phyloP scores from a whole-genome alignment of 2,329 filamentous ascomycete genomes.

The Achaetomium macrosporum region DNA sequence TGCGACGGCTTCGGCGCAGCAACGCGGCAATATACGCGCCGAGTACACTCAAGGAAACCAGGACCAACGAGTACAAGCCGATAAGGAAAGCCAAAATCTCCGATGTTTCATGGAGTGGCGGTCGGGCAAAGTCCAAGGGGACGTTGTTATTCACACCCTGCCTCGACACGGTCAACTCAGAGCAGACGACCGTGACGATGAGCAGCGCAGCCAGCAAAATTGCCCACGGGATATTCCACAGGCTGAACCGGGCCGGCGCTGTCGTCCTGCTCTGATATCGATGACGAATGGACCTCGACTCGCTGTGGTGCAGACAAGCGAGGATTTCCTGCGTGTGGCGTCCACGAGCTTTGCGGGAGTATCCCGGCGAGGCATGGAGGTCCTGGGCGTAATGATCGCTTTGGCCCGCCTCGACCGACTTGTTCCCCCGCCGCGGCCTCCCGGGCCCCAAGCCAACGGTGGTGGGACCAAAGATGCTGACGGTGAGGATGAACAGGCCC shows the following conservation, averaged over 20 bases:
- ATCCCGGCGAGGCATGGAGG: slow-evolving; percentile 12
- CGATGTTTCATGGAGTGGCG: slow-evolving; percentile 23
- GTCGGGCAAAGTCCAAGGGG: slow-evolving; percentile 22
- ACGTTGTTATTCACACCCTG: slow-evolving; percentile 21
- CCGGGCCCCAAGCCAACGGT: slow-evolving; percentile 8
- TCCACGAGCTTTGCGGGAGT: slow-evolving; percentile 17
- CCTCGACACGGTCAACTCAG: slow-evolving; percentile 22
- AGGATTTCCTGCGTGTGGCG: slow-evolving; percentile 24
- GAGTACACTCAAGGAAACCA: slow-evolving; percentile 20
- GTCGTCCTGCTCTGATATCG: slow-evolving; percentile 18
- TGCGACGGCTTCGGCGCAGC: slow-evolving; percentile 3
- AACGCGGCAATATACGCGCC: slow-evolving; percentile 11
- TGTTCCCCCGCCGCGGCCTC: not conserved
- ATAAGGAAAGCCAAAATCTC: slow-evolving; percentile 23
- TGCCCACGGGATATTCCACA: slow-evolving; percentile 24
- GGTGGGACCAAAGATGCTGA: slow-evolving; percentile 18
- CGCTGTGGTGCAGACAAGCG: slow-evolving; percentile 19
- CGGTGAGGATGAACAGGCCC: slow-evolving; percentile 17
- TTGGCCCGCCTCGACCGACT: slow-evolving; percentile 14
- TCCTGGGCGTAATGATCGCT: slow-evolving; percentile 7
- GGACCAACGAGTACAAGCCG: slow-evolving; percentile 21
- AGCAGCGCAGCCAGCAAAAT: slow-evolving; percentile 20
- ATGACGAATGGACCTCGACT: slow-evolving; percentile 17
- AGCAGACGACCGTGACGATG: slow-evolving; percentile 16
- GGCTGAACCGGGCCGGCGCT: slow-evolving; percentile 18